Base-by-base conservation (phyloP, 2,329 filamentous ascomycete species). In the Pseudopithomyces maydicus region DNA sequence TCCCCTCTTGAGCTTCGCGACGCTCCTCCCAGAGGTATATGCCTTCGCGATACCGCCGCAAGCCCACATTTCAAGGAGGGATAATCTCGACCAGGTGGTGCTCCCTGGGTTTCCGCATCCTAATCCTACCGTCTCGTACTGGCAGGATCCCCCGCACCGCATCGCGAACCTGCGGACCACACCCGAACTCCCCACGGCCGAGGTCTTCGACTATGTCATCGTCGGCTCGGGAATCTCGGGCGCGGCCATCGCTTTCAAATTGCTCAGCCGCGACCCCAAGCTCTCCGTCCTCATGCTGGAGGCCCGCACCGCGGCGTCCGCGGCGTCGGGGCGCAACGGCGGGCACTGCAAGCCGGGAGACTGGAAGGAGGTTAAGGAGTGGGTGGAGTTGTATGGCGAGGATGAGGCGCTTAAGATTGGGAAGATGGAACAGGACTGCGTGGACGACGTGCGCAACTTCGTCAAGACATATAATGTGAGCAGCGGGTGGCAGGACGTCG, bases 321-420 rank as follows among this genome's bases (percentile, higher is more conserved):
- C 72, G 6, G 73, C 73, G 6, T 74, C 73, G 12, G 73, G 73
- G 3, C 61, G 73, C 6, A 75, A 75, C 54, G 73, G 78, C 48
- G 78, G 77, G 15, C 78, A 81, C 57, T 80, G 78, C 17, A 80
- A 81, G 65, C 73, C 74, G 22, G 77, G 74, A 8, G 80, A 81
- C 68, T 80, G 80, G 36, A 77, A 77, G 23, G 86, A 85, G 57
- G 62, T 77, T 3, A 70, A 77, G 39, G 79, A 85, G 62, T 71
- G 74, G 6, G 56, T 70, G 3, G 62, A 71, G 1, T 68, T 80
- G 5, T 52, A 52, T 26, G 82, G 82, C n/a, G 69, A 74, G 12
- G 73, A 73, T 1, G 77, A 78, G 42, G 85, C 84, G 3, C 72
- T 76, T n/a, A 70, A 66, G 53, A 73, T 76, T 33, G 72, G 67